A percentile compares a stretch with the other conserved stretches of the same genome.
Conservation (phyloP, 768 basidiomycete species). For the Kwoniella pini region DNA sequence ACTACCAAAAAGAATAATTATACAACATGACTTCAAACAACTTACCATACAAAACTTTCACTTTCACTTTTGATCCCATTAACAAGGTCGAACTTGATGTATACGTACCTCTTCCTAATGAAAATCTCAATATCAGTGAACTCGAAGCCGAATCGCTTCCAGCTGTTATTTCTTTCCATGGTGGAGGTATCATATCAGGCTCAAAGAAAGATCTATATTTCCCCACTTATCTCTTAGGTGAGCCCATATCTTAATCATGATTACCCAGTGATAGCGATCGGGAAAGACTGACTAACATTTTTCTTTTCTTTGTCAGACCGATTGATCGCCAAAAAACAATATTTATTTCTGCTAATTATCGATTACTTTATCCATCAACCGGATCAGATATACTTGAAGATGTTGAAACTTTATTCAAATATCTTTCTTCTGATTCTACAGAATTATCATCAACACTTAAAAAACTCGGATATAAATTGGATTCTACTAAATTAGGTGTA, state of each 20-base stretch:
- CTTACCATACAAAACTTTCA: not conserved
- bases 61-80: slow-evolving; percentile 8
- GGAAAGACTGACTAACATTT: no score
- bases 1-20: no score
- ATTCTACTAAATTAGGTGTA: not conserved
- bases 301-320: slow-evolving; percentile 1
- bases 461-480: not conserved
- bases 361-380: slow-evolving; percentile 9
- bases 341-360: slow-evolving; percentile 15
- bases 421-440: slow-evolving; percentile 1
- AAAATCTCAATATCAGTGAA: not conserved
- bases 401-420: slow-evolving; percentile 9
- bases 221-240: slow-evolving; percentile 2
- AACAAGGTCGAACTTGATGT: slow-evolving; percentile 10
- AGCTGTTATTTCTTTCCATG: slow-evolving; percentile 12
- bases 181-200: slow-evolving; percentile 11
- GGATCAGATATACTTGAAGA: slow-evolving; percentile 7
- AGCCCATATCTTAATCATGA: no score
- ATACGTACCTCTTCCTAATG: not conserved
- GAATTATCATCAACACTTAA: not conserved
- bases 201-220: slow-evolving; percentile 9
- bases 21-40: no score
- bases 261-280: not conserved
- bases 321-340: slow-evolving; percentile 1
- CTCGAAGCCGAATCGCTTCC: not conserved